Evolutionary conservation across 345 rosid genomes (phyloP).

Genomic region (Lagerstroemia speciosa): DNA sequence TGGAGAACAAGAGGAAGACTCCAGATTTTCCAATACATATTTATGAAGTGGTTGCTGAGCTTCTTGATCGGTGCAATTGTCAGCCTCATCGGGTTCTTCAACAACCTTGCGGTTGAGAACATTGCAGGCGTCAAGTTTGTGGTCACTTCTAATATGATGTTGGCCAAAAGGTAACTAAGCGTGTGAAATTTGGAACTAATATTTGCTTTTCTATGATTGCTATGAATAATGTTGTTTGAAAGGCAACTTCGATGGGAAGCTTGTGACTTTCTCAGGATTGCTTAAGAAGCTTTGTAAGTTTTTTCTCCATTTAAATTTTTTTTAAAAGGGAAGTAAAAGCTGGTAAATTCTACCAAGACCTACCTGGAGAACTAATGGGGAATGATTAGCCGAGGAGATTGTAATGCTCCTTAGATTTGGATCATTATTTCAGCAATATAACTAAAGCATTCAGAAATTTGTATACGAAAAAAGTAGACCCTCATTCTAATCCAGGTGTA

Average conservation of each 20-base stretch:
- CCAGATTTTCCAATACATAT: constrained; percentile 60
- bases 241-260: background rate
- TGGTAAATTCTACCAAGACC: background rate
- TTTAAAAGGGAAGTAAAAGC: background rate
- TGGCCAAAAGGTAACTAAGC: constrained; percentile 33
- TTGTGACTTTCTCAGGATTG: background rate
- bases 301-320: background rate
- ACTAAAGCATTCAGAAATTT: background rate
- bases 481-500: background rate
- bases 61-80: constrained; percentile 57
- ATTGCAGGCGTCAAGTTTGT: constrained; percentile 78
- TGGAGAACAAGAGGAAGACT: constrained; percentile 65
- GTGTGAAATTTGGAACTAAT: background rate
- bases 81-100: constrained; percentile 68
- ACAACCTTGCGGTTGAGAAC: constrained; percentile 88
- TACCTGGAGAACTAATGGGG: background rate
- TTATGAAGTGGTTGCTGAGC: constrained; percentile 80
- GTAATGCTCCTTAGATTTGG: background rate
- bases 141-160: constrained; percentile 85
- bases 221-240: background rate
- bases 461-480: background rate
- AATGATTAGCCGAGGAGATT: background rate
- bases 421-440: background rate
- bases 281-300: background rate
- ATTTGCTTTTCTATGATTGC: background rate